A percentile compares a stretch with the other conserved stretches of the same genome.
Conservation (phyloP, 257 asterid genomes). For the Pogostemon cablin region DNA sequence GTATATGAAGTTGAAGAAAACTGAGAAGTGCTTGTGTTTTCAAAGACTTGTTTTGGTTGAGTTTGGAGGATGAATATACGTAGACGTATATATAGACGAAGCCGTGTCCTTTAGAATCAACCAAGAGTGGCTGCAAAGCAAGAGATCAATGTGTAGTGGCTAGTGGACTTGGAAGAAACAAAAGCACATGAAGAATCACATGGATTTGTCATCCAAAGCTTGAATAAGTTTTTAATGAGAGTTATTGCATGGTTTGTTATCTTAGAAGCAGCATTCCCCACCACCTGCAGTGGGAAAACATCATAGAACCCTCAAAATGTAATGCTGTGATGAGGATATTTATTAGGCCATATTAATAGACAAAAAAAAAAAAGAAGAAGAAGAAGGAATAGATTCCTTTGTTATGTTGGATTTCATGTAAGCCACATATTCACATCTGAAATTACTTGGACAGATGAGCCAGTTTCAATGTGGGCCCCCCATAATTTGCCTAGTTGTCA, state of each 20-base stretch:
- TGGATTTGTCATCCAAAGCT: slow-evolving; percentile 19
- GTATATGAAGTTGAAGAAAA: no score
- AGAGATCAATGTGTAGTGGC: neutral
- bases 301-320: neutral
- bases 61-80: no score
- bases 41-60: no score
- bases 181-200: slow-evolving; percentile 15
- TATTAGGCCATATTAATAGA: no score
- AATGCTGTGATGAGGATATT: neutral
- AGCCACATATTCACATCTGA: neutral
- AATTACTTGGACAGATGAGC: neutral
- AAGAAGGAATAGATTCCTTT: neutral
- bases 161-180: neutral
- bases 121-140: neutral
- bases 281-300: neutral
- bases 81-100: no score
- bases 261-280: neutral
- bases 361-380: no score
- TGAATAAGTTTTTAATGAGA: no score
- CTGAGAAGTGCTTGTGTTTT: no score
- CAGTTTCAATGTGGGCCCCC: no score
- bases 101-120: no score
- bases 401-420: neutral
- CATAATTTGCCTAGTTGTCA: no score
- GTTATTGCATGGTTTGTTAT: no score